Conservation (phyloP, 2,329 filamentous ascomycete genomes). For the Penicillium italicum region DNA sequence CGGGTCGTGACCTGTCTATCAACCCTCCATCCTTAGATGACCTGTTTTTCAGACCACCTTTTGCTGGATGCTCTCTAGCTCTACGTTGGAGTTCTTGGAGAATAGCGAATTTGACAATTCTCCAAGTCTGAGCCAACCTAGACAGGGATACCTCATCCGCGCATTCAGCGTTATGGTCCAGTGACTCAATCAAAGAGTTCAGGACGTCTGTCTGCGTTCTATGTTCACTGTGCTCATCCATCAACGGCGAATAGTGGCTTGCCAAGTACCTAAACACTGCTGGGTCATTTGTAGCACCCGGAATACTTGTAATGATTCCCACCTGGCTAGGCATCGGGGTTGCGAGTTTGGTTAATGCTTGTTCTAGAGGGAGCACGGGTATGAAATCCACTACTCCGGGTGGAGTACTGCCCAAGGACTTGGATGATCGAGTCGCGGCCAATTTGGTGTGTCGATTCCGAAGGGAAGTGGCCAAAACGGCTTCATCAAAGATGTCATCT, state of each 20-base stretch:
- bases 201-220: conserved; percentile 27
- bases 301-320: conserved; percentile 49
- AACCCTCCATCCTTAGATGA: conserved; percentile 31
- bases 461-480: conserved; percentile 49
- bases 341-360: conserved; percentile 46
- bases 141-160: conserved; percentile 50
- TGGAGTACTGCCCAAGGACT: conserved; percentile 54
- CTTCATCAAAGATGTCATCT: conserved; percentile 58
- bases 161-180: conserved; percentile 53
- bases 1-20: conserved; percentile 24
- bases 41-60: conserved; percentile 24
- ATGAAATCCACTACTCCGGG: conserved; percentile 47
- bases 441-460: conserved; percentile 48
- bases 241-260: conserved; percentile 41
- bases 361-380: conserved; percentile 51
- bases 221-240: conserved; percentile 27
- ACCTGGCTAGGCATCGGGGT: conserved; percentile 44
- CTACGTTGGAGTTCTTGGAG: conserved; percentile 48
- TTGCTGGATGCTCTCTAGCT: conserved; percentile 32
- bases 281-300: conserved; percentile 45
- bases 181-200: conserved; percentile 39
- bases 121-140: conserved; percentile 58
- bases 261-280: conserved; percentile 44
- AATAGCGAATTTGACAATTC: conserved; percentile 51
- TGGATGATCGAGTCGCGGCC: conserved; percentile 47